phyloP scores from a whole-genome alignment of 352 stramenopile species.

The Phytophthora europaea region DNA sequence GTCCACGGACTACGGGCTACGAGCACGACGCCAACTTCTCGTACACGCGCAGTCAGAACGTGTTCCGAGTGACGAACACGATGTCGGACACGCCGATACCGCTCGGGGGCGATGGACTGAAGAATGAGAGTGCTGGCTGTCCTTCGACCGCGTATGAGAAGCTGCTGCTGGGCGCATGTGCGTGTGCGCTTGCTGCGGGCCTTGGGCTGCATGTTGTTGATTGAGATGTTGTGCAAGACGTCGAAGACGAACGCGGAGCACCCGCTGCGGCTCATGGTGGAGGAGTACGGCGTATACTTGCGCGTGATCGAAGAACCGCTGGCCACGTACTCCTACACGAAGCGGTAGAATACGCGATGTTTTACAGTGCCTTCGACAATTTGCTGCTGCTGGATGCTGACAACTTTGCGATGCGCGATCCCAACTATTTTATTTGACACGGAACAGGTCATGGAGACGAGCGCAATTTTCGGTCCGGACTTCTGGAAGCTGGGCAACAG shows the following conservation, averaged over 20 bases:
- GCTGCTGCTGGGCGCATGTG: conserved; percentile 63
- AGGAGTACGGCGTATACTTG: conserved; percentile 50
- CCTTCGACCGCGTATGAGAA: conserved; percentile 64
- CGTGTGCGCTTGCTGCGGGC: conserved; percentile 59
- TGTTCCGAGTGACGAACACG: conserved; percentile 37
- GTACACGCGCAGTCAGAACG: conserved; percentile 35
- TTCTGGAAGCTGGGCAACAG: conserved; percentile 79
- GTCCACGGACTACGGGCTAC: conserved; percentile 68
- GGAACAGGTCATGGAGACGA: conserved; percentile 55
- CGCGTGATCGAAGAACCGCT: conserved; percentile 56
- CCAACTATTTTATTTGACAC: conserved; percentile 75
- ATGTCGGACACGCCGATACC: conserved; percentile 40
- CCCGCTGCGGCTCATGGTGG: conserved; percentile 45
- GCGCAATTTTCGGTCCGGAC: conserved; percentile 88
- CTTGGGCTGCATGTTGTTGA: conserved; percentile 55
- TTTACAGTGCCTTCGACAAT: conserved; percentile 63
- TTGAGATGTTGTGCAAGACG: conserved; percentile 65
- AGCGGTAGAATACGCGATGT: conserved; percentile 62
- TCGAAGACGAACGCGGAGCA: conserved; percentile 49
- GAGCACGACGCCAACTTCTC: conserved; percentile 57
- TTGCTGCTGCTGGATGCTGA: conserved; percentile 69
- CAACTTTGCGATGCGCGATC: conserved; percentile 69
- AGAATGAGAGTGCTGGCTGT: conserved; percentile 39
- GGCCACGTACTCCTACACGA: conserved; percentile 64
- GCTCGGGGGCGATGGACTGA: conserved; percentile 34